These are phyloP conservation scores for Dactylellina sp. DNA, from an alignment of 2,329 filamentous ascomycete genomes.

Conservation along the genomic window DNA sequence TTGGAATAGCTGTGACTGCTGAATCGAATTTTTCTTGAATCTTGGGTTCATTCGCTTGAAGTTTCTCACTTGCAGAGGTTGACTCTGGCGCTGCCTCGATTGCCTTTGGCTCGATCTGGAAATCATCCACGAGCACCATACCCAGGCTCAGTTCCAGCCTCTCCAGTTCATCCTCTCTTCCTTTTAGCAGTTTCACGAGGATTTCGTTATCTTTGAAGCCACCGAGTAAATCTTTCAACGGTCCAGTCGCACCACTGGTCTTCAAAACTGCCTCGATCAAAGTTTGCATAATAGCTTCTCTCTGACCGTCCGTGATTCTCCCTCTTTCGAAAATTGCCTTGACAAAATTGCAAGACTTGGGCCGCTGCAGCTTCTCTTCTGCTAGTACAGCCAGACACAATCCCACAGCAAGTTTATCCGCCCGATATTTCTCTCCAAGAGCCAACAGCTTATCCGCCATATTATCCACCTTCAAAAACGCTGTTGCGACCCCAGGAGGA, in stretches of 20 bases:
- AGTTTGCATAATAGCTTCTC: conserved; percentile 74
- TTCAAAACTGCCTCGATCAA: conserved; percentile 73
- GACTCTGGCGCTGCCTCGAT: conserved; percentile 70
- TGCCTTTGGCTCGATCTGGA: conserved; percentile 67
- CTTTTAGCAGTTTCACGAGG: conserved; percentile 71
- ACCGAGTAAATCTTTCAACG: conserved; percentile 76
- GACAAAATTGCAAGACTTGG: conserved; percentile 65
- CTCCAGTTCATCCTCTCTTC: conserved; percentile 78
- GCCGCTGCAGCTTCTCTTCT: conserved; percentile 62
- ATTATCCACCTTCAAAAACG: conserved; percentile 73
- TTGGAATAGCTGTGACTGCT: conserved; percentile 55
- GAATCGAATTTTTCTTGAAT: conserved; percentile 44
- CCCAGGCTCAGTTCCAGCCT: conserved; percentile 80
- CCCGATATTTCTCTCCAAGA: conserved; percentile 73
- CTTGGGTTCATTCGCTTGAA: conserved; percentile 30
- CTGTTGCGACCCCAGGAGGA: conserved; percentile 76
- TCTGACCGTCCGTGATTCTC: conserved; percentile 73
- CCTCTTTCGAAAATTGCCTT: conserved; percentile 72
- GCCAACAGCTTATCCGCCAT: conserved; percentile 72
- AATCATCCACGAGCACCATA: conserved; percentile 73
- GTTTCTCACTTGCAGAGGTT: conserved; percentile 57
- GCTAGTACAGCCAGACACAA: conserved; percentile 72
- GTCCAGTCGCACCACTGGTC: conserved; percentile 67
- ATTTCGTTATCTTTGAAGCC: conserved; percentile 70
- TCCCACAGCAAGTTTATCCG: conserved; percentile 78